Base-by-base conservation (phyloP, 176 grass and related monocot species). In the Oryza glumipatula region DNA sequence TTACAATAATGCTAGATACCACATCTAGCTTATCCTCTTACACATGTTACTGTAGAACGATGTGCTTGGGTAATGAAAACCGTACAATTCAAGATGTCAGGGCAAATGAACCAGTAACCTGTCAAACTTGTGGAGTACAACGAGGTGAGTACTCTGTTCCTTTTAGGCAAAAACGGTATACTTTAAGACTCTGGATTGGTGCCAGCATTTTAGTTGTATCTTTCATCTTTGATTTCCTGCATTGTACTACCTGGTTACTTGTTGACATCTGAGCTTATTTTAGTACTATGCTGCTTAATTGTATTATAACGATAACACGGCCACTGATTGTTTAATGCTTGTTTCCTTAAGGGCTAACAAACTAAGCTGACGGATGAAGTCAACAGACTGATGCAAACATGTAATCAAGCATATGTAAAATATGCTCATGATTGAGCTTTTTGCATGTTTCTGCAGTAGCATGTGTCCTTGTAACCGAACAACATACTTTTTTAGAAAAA, bases 1-100 rank as follows among this genome's bases (percentile, higher is more conserved):
- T 68, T 49, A 88, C 75, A 89, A 86, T 86, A 89, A 82, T 89
- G 88, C 67, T 73, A 68, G 79, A 82, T 86, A 68, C 73, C 83
- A 72, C 70, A 61, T 77, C 45, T 82, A 75, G 79, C 83, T 86
- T 82, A 90, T 90, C 79, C 38, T 90, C 36, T 82, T 86, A 86
- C 79, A 61, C 17, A 86, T 6, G 68, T 73, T 73, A 86, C 74
- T 90, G 83, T 86, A 82, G 56, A 82, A 39, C 67, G 56, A 48
- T 82, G 45, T 72, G 67, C 74, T 21, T 70, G 78, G 41, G 70
- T 72, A 64, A 82, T 38, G 14, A 21, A 82, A 80, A 70, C 38
- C 64, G 30, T 65, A 76, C 46, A 22, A 85, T 82, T 89, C 33
- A 58, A 86, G 70, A 86, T 78, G 41, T 56, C 52, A 70, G 33